Conservation (phyloP, 495 filamentous ascomycete species). For the Annulohypoxylon nitens region DNA sequence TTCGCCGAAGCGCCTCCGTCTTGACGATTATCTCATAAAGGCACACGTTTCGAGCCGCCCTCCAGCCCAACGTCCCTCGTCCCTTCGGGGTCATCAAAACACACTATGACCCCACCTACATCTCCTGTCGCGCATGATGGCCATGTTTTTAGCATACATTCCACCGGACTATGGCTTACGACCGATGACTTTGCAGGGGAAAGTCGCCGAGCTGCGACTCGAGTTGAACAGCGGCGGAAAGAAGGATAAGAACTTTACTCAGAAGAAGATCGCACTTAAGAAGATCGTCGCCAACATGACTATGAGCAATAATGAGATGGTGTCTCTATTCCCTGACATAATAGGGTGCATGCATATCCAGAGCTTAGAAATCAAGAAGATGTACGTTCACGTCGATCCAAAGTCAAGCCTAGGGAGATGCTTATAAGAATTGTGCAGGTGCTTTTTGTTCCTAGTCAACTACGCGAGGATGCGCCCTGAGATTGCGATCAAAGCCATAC, state of each 20-base stretch:
- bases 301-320: slow-evolving; percentile 99
- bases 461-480: slow-evolving; percentile 96
- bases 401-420: slow-evolving; percentile 21
- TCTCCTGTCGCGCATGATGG: slow-evolving; percentile 49
- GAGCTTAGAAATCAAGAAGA: slow-evolving; percentile 99
- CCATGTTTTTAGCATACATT: slow-evolving; percentile 65
- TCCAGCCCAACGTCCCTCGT: slow-evolving; percentile 19
- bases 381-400: slow-evolving; percentile 68
- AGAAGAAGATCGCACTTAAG: slow-evolving; percentile 99
- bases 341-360: slow-evolving; percentile 94
- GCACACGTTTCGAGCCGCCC: slow-evolving; percentile 28
- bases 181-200: slow-evolving; percentile 78
- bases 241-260: slow-evolving; percentile 97
- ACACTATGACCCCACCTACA: slow-evolving; percentile 49
- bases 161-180: slow-evolving; percentile 58
- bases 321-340: slow-evolving; percentile 94
- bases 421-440: slow-evolving; percentile 70
- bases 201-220: slow-evolving; percentile 95
- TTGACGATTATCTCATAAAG: slow-evolving; percentile 25
- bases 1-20: slow-evolving; percentile 20
- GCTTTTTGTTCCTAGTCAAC: slow-evolving; percentile 97
- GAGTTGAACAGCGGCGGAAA: slow-evolving; percentile 94
- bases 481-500: slow-evolving; percentile 91
- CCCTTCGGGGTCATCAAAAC: slow-evolving; percentile 25
- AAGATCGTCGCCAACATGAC: slow-evolving; percentile 99